Conservation (phyloP, 2,329 filamentous ascomycete species). For the Cucurbitaria berberidis region DNA sequence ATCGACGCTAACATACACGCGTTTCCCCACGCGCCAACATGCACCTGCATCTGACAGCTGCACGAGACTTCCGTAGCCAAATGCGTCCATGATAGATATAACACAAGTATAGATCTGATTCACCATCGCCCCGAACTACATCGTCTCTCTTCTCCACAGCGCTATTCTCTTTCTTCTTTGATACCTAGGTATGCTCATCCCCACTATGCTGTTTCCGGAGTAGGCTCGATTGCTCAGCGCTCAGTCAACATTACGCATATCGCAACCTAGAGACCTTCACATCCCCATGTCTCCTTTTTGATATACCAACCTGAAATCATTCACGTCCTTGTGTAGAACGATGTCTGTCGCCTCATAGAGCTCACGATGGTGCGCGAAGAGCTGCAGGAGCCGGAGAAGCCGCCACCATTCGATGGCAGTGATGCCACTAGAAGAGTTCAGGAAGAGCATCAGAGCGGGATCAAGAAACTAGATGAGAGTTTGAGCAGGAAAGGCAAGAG, state of each 20-base stretch:
- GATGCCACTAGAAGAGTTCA: neutral
- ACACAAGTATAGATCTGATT: neutral
- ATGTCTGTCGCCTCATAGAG: neutral
- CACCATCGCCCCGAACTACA: neutral
- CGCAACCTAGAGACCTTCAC: neutral
- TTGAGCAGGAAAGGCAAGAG: neutral
- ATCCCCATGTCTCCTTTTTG: no score
- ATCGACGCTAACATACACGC: slow-evolving; percentile 16
- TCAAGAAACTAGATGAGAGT: neutral
- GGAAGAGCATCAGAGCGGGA: neutral
- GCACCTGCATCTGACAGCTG: neutral
- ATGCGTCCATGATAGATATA: neutral
- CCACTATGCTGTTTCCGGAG: neutral
- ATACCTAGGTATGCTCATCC: neutral
- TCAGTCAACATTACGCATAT: slow-evolving; percentile 2
- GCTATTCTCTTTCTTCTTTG: slow-evolving; percentile 6
- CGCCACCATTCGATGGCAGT: neutral
- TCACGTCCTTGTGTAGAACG: no score
- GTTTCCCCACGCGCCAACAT: neutral
- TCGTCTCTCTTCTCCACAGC: neutral
- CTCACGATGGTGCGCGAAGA: slow-evolving; percentile 8
- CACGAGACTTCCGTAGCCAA: neutral
- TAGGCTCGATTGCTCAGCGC: slow-evolving; percentile 30
- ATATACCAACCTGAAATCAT: neutral
- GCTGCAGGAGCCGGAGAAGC: neutral